These are phyloP conservation scores for Chaetoceros tenuissimus DNA, from an alignment of 108 stramenopile genomes.

Conservation along the genomic window DNA sequence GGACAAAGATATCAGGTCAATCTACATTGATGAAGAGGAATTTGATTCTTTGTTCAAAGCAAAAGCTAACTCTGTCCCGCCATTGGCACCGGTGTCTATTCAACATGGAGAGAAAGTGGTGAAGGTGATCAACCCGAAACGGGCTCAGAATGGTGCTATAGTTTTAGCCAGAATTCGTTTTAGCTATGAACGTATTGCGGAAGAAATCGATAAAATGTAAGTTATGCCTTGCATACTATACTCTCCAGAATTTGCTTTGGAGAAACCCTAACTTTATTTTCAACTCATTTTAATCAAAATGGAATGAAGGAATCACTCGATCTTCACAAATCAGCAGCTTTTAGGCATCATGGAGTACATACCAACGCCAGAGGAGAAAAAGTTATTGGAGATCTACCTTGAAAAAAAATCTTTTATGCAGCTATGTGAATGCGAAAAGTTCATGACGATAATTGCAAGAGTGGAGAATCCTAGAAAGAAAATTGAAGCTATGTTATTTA, in stretches of 20 bases:
- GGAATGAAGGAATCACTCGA: constrained; percentile 5
- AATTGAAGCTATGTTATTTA: constrained; percentile 24
- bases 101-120: constrained; percentile 2
- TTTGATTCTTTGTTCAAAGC: constrained; percentile 1
- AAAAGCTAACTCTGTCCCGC: not conserved
- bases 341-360: constrained; percentile 16
- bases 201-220: constrained; percentile 16
- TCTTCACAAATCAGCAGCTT: constrained; percentile 21
- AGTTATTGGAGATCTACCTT: constrained; percentile 5
- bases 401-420: not conserved
- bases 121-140: constrained; percentile 29
- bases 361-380: constrained; percentile 25
- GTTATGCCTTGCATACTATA: not conserved
- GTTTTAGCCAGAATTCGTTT: constrained; percentile 27
- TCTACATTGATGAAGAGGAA: constrained; percentile 4
- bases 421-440: constrained; percentile 25
- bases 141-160: constrained; percentile 41
- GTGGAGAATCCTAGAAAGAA: constrained; percentile 9
- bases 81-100: not conserved
- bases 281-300: not conserved
- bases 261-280: too few species aligned
- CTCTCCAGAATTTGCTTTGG: not conserved
- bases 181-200: constrained; percentile 7
- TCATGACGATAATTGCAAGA: constrained; percentile 10
- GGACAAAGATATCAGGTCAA: not conserved